Evolutionary conservation across 2,329 filamentous ascomycete genomes (phyloP).

Genomic region (Dactylella cylindrospora): DNA sequence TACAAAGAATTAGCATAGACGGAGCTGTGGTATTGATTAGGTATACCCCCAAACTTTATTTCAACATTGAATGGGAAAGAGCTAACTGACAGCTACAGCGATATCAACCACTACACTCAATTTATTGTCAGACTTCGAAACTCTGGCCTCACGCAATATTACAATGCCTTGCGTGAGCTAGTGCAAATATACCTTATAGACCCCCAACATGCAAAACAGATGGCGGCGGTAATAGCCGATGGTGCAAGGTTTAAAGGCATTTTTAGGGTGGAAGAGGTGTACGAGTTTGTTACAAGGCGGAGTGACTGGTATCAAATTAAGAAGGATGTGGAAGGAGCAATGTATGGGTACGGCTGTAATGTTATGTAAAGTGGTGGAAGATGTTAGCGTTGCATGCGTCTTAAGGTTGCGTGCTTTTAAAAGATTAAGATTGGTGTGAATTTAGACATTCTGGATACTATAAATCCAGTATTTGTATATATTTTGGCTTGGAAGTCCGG

Average conservation of each 20-base stretch:
- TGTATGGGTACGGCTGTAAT: constrained; percentile 90
- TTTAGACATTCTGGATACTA: too few species aligned
- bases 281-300: constrained; percentile 90
- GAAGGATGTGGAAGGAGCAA: constrained; percentile 85
- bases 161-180: constrained; percentile 84
- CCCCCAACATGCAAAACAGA: constrained; percentile 81
- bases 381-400: too few species aligned
- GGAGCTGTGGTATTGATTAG: constrained; percentile 87
- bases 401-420: too few species aligned
- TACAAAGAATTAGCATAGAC: constrained; percentile 84
- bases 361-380: constrained; percentile 72
- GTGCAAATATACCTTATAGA: constrained; percentile 95
- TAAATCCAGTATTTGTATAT: too few species aligned
- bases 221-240: constrained; percentile 93
- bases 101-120: constrained; percentile 90
- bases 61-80: too few species aligned
- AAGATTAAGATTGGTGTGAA: too few species aligned
- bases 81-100: constrained; percentile 59
- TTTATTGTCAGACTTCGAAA: constrained; percentile 83
- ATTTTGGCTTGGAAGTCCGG: too few species aligned
- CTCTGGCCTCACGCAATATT: constrained; percentile 81
- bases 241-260: constrained; percentile 85
- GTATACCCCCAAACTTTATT: constrained; percentile 50
- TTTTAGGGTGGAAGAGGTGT: constrained; percentile 93
- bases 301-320: constrained; percentile 95